Percentiles rank a stretch among this genome's conserved stretches.
phyloP scores from a whole-genome alignment of 768 basidiomycete species.

The Sistotremastrum niveocremeum region DNA sequence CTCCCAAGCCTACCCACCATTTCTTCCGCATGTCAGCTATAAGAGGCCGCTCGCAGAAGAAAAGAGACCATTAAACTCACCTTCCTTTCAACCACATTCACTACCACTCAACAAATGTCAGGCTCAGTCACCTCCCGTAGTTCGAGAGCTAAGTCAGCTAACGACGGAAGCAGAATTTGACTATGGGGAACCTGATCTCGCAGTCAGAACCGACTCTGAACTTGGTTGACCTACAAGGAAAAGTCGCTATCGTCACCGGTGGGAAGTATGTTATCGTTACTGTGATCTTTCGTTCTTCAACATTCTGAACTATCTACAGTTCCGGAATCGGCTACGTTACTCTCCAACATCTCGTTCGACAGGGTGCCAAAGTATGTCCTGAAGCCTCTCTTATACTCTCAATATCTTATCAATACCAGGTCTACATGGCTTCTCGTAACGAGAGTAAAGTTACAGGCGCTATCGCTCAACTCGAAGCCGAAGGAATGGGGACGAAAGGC shows the following conservation, averaged over 20 bases:
- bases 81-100: too few relatives aligned
- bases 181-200: too few relatives aligned
- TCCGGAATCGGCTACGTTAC: not conserved
- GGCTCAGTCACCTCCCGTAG: too few relatives aligned
- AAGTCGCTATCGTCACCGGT: slow-evolving; percentile 36
- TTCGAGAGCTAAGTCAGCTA: too few relatives aligned
- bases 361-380: slow-evolving; percentile 6
- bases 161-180: too few relatives aligned
- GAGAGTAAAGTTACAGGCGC: slow-evolving; percentile 19
- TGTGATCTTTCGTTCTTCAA: too few relatives aligned
- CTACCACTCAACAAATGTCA: too few relatives aligned
- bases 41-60: too few relatives aligned
- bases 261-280: slow-evolving; percentile 33
- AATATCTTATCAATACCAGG: slow-evolving; percentile 3
- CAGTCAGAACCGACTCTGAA: slow-evolving; percentile 25
- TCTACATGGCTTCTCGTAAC: slow-evolving; percentile 22
- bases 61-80: too few relatives aligned
- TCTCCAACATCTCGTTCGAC: not conserved
- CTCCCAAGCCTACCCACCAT: too few relatives aligned
- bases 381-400: too few relatives aligned
- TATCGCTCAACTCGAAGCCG: slow-evolving; percentile 20
- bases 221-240: slow-evolving; percentile 32
- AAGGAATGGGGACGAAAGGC: slow-evolving; percentile 16
- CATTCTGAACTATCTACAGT: not conserved
- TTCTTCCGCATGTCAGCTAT: too few relatives aligned